phyloP scores from a whole-genome alignment of 1,284 basidiomycete species.

The Cutaneotrichosporon arboriforme region DNA sequence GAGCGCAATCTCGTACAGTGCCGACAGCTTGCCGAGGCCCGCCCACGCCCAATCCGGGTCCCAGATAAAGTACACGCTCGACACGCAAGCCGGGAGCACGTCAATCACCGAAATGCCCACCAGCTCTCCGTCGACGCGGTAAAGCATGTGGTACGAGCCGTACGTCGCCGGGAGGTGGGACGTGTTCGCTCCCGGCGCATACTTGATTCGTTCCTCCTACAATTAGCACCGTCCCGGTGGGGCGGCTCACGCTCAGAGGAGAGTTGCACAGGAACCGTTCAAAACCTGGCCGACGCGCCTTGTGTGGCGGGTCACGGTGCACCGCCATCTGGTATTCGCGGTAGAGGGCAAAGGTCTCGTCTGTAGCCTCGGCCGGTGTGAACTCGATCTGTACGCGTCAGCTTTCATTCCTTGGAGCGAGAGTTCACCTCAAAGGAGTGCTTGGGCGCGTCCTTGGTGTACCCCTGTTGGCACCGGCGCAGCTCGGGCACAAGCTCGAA shows the following conservation, averaged over 20 bases:
- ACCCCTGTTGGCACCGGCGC: conserved; percentile 28
- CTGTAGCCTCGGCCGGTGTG: conserved; percentile 66
- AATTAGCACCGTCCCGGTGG: background rate
- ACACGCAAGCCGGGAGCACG: conserved; percentile 81
- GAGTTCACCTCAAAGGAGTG: conserved; percentile 32
- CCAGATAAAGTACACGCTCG: conserved; percentile 95
- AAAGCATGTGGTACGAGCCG: conserved; percentile 80
- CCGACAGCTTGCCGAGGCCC: conserved; percentile 79
- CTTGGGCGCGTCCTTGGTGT: conserved; percentile 7
- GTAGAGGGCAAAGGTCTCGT: conserved; percentile 75
- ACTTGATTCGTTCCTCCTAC: conserved; percentile 15
- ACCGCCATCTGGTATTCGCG: conserved; percentile 68
- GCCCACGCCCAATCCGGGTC: conserved; percentile 65
- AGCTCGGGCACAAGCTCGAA: conserved; percentile 35
- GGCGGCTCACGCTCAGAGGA: conserved; percentile 59
- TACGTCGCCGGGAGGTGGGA: conserved; percentile 63
- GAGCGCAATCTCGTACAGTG: conserved; percentile 69
- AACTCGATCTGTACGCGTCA: conserved; percentile 54
- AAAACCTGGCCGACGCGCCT: conserved; percentile 58
- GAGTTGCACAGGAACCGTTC: conserved; percentile 71
- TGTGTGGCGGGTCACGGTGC: conserved; percentile 59
- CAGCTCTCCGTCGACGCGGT: conserved; percentile 71
- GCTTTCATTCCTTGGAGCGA: too few species aligned
- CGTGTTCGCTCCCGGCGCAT: conserved; percentile 25
- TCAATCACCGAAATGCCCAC: conserved; percentile 88